Conservation (phyloP, 139 green algal species). For the Haematococcus sp. region DNA sequence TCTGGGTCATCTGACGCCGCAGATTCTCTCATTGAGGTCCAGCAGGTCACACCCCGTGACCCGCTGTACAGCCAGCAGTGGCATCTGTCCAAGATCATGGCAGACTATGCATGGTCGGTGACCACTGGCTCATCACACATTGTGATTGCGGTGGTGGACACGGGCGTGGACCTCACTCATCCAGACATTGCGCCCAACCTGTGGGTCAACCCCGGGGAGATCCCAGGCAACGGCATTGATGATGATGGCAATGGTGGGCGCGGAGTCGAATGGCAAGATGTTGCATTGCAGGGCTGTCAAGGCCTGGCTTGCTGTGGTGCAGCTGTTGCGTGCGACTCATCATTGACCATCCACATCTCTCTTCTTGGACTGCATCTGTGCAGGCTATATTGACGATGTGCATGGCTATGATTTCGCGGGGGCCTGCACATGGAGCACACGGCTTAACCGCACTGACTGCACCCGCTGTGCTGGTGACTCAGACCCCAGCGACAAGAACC, state of each 20-base stretch:
- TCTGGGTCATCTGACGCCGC: too few species aligned
- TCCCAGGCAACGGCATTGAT: constrained; percentile 60
- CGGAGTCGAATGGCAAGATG: neutral
- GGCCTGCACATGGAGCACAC: neutral
- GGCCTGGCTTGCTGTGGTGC: too few species aligned
- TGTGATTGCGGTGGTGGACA: constrained; percentile 71
- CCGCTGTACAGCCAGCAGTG: too few species aligned
- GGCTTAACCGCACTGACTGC: neutral
- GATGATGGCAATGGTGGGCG: constrained; percentile 63
- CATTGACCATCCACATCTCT: too few species aligned
- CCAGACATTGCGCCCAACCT: constrained; percentile 56
- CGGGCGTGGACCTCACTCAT: constrained; percentile 59
- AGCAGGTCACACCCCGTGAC: too few species aligned
- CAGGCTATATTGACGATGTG: constrained; percentile 1
- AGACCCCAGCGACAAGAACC: neutral
- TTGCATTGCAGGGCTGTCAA: neutral
- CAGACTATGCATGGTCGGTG: too few species aligned
- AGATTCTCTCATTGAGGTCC: too few species aligned
- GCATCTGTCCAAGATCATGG: too few species aligned
- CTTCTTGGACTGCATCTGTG: too few species aligned
- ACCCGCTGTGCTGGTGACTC: neutral
- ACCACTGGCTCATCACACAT: constrained; percentile 15
- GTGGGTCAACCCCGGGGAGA: constrained; percentile 58
- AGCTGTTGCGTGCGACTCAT: too few species aligned
- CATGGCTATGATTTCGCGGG: neutral